Evolutionary conservation across 345 rosid genomes (phyloP), one percentile per base, ranked within the genome.

Genomic region (Arabidopsis suecica): DNA sequence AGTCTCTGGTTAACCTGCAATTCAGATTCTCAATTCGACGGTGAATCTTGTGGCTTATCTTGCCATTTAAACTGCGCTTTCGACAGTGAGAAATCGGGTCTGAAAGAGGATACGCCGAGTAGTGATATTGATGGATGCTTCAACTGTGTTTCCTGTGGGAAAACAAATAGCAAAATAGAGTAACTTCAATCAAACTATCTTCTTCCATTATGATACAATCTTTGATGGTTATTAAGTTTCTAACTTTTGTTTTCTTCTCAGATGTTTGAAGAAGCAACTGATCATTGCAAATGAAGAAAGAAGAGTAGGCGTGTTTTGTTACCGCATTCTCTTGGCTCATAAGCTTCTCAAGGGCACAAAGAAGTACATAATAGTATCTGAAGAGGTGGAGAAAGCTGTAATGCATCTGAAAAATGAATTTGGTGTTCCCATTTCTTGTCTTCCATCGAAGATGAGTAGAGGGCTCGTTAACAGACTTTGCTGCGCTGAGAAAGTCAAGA

Each of bases 1-100:
- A 88, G 86, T 80, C 77, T 81, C 41, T 88, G 93, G 93, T 47
- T 90, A 66, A 90, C 87, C 33, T 90, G 93, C 61, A 74, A 78
- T 47, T 79, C 85, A 4, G 89, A 83, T 74, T 73, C 75, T 38
- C 69, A 16, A 20, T 71, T 78, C 37, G 76, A 72, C 42, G 77
- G 51, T 33, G 75, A 79, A 18, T 80, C 82, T 33, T 88, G 96
- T 77, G 91, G 93, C 72, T 68, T 82, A 32, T 81, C 91, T 2
- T 88, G 90, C 76, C 96, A 88, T 77, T 79, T 88, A 7, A 68
- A 80, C 2, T 90, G 93, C 53, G 88, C 87, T 30, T 68, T 90
- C 62, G 73, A 68, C 74, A 63, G 74, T 72, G 84, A 82, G 45
- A 81, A 77, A 65, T 55, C 88, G 33, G 84, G 86, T 25, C 73